Evolutionary conservation across 2,329 filamentous ascomycete species (phyloP).

Genomic region (Capronia americana): DNA sequence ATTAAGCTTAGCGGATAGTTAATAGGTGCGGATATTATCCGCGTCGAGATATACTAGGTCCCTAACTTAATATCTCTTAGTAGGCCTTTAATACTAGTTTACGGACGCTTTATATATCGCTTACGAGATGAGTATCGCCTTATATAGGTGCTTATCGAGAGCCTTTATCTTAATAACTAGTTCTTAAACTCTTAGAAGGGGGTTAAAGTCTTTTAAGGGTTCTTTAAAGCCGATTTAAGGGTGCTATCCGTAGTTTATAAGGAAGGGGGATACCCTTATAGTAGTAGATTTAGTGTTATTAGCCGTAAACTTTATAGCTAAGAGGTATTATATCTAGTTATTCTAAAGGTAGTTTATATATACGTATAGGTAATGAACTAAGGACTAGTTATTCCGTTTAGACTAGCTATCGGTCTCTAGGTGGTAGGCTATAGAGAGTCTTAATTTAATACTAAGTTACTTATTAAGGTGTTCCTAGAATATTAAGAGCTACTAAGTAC

Average conservation of each 20-base stretch:
- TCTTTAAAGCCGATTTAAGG: neutral
- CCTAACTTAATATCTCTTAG: neutral
- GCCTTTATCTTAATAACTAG: conserved; percentile 2
- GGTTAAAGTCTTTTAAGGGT: neutral
- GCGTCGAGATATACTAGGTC: neutral
- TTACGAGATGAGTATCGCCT: conserved; percentile 1
- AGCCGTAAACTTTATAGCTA: neutral
- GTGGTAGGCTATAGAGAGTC: neutral
- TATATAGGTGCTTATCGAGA: neutral
- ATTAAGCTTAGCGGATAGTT: neutral
- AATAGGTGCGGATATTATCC: neutral
- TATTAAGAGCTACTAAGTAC: neutral
- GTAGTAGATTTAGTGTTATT: neutral
- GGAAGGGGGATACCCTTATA: neutral
- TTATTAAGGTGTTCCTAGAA: conserved; percentile 3
- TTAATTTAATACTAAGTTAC: neutral
- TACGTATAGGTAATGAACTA: neutral
- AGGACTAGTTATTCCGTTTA: neutral
- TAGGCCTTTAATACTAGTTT: neutral
- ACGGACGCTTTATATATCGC: neutral
- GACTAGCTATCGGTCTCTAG: neutral
- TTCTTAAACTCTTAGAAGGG: conserved; percentile 1
- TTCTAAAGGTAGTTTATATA: neutral
- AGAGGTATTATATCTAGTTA: neutral
- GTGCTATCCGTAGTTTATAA: neutral